Conservation (phyloP, 1,284 basidiomycete genomes). For the Testicularia cyperi region DNA sequence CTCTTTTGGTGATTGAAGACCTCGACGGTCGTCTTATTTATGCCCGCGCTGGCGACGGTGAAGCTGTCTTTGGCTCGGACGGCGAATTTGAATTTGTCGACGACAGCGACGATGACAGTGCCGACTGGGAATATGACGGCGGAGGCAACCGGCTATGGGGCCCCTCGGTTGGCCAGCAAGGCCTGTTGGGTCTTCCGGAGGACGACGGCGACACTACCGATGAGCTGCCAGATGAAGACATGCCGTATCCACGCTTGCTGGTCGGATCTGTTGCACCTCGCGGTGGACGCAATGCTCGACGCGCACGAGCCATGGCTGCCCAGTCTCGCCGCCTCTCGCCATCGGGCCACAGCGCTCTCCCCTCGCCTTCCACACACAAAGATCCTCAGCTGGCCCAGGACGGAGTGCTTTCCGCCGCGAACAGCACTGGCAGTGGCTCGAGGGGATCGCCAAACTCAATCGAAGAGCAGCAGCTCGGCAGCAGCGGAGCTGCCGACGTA, state of each 20-base stretch:
- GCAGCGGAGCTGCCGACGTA: slow-evolving; percentile 14
- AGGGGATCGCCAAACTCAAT: slow-evolving; percentile 17
- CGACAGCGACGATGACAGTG: slow-evolving; percentile 54
- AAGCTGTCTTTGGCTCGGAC: slow-evolving; percentile 59
- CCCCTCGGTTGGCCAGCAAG: slow-evolving; percentile 5
- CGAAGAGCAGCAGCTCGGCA: slow-evolving; percentile 8
- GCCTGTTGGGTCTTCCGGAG: slow-evolving; percentile 17
- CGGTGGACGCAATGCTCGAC: slow-evolving; percentile 52
- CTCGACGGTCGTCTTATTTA: slow-evolving; percentile 59
- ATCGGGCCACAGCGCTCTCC: slow-evolving; percentile 24
- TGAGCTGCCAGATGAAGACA: slow-evolving; percentile 58
- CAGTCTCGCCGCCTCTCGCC: slow-evolving; percentile 49
- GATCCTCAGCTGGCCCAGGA: not conserved
- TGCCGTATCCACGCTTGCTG: slow-evolving; percentile 57
- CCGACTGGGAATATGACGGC: slow-evolving; percentile 37
- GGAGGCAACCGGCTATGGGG: slow-evolving; percentile 26
- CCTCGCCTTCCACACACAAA: slow-evolving; percentile 20
- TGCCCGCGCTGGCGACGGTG: slow-evolving; percentile 57
- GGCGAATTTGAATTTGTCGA: slow-evolving; percentile 59
- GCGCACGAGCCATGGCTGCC: slow-evolving; percentile 55
- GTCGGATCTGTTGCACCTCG: slow-evolving; percentile 57
- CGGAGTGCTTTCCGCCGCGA: not conserved
- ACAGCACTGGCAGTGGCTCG: slow-evolving; percentile 9
- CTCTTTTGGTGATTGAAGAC: slow-evolving; percentile 58
- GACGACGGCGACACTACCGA: slow-evolving; percentile 60